Percentiles rank a stretch among this genome's conserved stretches.
These are phyloP conservation scores for Raffaelea arxii DNA, from an alignment of 2,329 filamentous ascomycete species.

Conservation along the genomic window DNA sequence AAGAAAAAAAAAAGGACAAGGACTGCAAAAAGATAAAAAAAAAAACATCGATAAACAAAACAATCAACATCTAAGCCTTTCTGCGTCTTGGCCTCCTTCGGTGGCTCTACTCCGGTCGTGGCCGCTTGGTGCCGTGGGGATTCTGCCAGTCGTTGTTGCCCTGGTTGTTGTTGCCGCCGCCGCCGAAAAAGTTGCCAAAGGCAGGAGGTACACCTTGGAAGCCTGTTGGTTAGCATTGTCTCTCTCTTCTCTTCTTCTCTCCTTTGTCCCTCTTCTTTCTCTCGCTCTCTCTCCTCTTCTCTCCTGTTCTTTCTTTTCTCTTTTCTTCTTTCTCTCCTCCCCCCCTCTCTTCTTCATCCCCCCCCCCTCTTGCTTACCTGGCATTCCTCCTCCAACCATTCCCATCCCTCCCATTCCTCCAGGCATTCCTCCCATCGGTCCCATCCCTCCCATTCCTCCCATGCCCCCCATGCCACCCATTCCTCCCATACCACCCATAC, in stretches of 20 bases:
- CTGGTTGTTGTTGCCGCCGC: conserved; percentile 31
- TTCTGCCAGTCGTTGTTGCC: conserved; percentile 59
- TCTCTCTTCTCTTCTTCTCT: too few relatives aligned
- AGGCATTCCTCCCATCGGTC: conserved; percentile 21
- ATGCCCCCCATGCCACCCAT: conserved; percentile 30
- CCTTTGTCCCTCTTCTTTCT: too few relatives aligned
- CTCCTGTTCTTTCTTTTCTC: too few relatives aligned
- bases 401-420: conserved; percentile 36
- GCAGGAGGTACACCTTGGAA: conserved; percentile 61
- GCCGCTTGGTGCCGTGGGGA: conserved; percentile 71
- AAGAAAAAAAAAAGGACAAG: not conserved
- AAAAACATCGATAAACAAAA: not conserved
- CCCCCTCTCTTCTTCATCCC: too few relatives aligned
- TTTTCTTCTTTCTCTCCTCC: too few relatives aligned
- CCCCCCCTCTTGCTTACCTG: conserved; percentile 42
- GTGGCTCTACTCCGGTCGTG: conserved; percentile 45
- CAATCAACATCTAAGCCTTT: not conserved
- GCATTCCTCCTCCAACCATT: conserved; percentile 39
- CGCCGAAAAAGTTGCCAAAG: conserved; percentile 63
- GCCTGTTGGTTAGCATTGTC: conserved; percentile 27
- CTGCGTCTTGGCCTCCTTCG: not conserved
- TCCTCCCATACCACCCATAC: conserved; percentile 34
- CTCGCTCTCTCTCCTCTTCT: too few relatives aligned
- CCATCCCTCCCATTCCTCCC: conserved; percentile 43
- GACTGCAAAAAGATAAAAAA: not conserved